Evolutionary conservation across 352 stramenopile genomes (phyloP).

Genomic region (Globisporangium polare): DNA sequence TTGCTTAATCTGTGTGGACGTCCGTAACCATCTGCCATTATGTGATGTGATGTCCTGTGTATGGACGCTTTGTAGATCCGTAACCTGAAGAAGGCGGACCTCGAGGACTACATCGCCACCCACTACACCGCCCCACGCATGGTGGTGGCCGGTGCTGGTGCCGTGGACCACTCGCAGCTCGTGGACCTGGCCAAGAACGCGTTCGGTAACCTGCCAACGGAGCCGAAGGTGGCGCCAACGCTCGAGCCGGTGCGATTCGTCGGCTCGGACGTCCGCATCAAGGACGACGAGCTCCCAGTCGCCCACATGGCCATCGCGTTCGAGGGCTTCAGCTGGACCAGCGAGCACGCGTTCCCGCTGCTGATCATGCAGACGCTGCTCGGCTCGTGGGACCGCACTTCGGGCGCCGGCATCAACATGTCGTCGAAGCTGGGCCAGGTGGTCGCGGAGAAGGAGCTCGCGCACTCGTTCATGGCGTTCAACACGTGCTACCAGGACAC

Average conservation of each 20-base stretch:
- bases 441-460: slow-evolving; percentile 94
- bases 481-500: slow-evolving; percentile 99
- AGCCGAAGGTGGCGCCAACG: slow-evolving; percentile 59
- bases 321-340: slow-evolving; percentile 97
- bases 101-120: slow-evolving; percentile 98
- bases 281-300: slow-evolving; percentile 83
- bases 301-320: slow-evolving; percentile 98
- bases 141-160: slow-evolving; percentile 97
- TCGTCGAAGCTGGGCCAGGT: slow-evolving; percentile 96
- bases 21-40: background rate
- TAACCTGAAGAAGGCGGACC: slow-evolving; percentile 92
- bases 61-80: slow-evolving; percentile 44
- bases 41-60: background rate
- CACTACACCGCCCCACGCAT: slow-evolving; percentile 99
- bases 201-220: slow-evolving; percentile 93
- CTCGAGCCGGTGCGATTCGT: slow-evolving; percentile 83
- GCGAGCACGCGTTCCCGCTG: slow-evolving; percentile 97
- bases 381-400: slow-evolving; percentile 90
- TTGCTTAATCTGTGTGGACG: background rate
- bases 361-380: slow-evolving; percentile 97
- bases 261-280: slow-evolving; percentile 90
- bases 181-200: slow-evolving; percentile 96
- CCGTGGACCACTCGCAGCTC: slow-evolving; percentile 96
- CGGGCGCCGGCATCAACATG: slow-evolving; percentile 93
- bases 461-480: slow-evolving; percentile 98